Evolutionary conservation across 2,329 filamentous ascomycete genomes (phyloP).

Genomic region (Alternaria incomplexa): DNA sequence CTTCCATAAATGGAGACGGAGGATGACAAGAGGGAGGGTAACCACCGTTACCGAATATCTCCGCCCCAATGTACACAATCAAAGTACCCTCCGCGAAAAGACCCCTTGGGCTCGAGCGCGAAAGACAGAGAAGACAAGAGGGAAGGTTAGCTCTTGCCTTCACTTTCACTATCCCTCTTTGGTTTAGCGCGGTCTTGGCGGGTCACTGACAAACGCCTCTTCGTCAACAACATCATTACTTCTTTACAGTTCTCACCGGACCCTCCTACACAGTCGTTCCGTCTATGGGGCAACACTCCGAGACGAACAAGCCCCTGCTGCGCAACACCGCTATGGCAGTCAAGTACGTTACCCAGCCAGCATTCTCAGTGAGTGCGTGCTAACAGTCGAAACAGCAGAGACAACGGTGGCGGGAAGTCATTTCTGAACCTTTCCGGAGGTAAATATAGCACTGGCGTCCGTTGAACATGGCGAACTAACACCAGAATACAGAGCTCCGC

Average conservation of each 20-base stretch:
- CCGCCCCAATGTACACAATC: too few species aligned
- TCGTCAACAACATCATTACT: not conserved
- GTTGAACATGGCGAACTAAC: rapidly evolving
- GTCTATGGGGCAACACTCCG: not conserved
- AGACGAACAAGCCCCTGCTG: not conserved
- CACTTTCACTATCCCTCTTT: too few species aligned
- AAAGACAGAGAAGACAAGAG: too few species aligned
- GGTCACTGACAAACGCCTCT: not conserved
- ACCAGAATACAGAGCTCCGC: not conserved
- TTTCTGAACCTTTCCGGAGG: not conserved
- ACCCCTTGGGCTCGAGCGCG: too few species aligned
- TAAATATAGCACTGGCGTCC: rapidly evolving
- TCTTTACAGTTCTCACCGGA: not conserved
- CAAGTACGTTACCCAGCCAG: not conserved
- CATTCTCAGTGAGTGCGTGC: not conserved
- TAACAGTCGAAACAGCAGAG: not conserved
- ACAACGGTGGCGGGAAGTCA: not conserved
- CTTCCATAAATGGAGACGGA: too few species aligned
- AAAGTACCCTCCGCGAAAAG: too few species aligned
- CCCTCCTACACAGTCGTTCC: not conserved
- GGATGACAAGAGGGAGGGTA: too few species aligned
- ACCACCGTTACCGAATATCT: too few species aligned
- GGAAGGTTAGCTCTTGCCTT: too few species aligned
- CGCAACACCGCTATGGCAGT: not conserved
- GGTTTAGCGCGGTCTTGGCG: not conserved